A percentile compares a stretch with the other conserved stretches of the same genome.
Conservation (phyloP, 2,329 filamentous ascomycete species). For the Didymellaceae sp. region DNA sequence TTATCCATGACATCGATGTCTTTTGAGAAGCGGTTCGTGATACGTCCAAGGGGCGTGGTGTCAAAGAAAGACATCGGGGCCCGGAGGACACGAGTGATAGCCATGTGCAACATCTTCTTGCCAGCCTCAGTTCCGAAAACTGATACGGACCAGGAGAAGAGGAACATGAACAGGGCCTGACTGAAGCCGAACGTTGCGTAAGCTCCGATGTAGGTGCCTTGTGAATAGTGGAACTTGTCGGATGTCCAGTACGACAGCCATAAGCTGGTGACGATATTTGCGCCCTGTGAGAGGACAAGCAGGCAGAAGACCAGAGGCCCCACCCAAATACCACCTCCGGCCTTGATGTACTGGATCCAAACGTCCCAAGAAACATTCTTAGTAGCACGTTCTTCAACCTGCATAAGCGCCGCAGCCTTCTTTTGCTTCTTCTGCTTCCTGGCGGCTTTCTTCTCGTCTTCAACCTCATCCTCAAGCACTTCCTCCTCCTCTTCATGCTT, state of each 20-base stretch:
- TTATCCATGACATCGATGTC: constrained; percentile 98
- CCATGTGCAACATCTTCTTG: constrained; percentile 79
- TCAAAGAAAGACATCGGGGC: constrained; percentile 92
- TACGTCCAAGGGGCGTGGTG: constrained; percentile 91
- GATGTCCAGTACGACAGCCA: constrained; percentile 97
- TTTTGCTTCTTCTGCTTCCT: constrained; percentile 56
- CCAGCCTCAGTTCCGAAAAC: constrained; percentile 81
- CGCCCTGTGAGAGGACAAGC: constrained; percentile 75
- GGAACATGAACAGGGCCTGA: constrained; percentile 63
- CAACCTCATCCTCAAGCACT: constrained; percentile 57
- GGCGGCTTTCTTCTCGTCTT: constrained; percentile 65
- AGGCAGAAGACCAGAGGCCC: constrained; percentile 69
- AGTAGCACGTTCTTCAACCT: constrained; percentile 73
- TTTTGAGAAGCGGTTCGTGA: constrained; percentile 94
- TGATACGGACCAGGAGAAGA: constrained; percentile 79
- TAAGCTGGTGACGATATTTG: constrained; percentile 85
- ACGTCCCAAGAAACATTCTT: constrained; percentile 80
- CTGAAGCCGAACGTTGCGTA: constrained; percentile 22
- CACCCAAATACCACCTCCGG: constrained; percentile 74
- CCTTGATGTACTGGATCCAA: constrained; percentile 77
- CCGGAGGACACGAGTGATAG: constrained; percentile 75
- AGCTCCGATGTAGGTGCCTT: constrained; percentile 73
- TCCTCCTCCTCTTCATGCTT: constrained; percentile 57
- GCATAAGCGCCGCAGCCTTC: constrained; percentile 70
- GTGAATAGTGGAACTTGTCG: constrained; percentile 71